phyloP scores from a whole-genome alignment of 805 yeast genomes.

The Suhomyces sp. region DNA sequence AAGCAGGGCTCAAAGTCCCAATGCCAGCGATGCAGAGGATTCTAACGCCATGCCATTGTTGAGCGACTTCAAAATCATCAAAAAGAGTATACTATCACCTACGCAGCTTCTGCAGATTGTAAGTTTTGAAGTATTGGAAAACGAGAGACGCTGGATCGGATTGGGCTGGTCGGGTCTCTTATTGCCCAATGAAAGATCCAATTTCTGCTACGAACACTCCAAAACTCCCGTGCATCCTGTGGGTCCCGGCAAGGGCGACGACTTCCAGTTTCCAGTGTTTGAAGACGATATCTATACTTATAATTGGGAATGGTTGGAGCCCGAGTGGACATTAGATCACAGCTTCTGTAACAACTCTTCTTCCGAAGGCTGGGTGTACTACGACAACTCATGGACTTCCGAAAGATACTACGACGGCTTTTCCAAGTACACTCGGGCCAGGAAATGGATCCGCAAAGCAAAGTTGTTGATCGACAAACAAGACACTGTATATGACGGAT shows the following conservation, averaged over 20 bases:
- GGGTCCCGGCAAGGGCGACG: slow-evolving; percentile 15
- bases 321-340: slow-evolving; percentile 46
- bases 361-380: slow-evolving; percentile 53
- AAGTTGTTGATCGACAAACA: slow-evolving; percentile 22
- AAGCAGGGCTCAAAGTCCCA: slow-evolving; percentile 17
- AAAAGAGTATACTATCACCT: slow-evolving; percentile 36
- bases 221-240: slow-evolving; percentile 22
- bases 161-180: slow-evolving; percentile 54
- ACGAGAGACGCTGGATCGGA: slow-evolving; percentile 62
- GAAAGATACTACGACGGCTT: slow-evolving; percentile 43
- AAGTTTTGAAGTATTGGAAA: slow-evolving; percentile 50
- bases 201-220: slow-evolving; percentile 44
- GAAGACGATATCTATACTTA: slow-evolving; percentile 35
- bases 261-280: slow-evolving; percentile 46
- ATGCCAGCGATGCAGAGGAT: slow-evolving; percentile 17
- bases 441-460: slow-evolving; percentile 52
- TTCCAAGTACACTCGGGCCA: slow-evolving; percentile 48
- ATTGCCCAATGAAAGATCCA: slow-evolving; percentile 51
- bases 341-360: slow-evolving; percentile 36
- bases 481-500: slow-evolving; percentile 8
- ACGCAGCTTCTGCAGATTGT: slow-evolving; percentile 46
- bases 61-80: slow-evolving; percentile 37
- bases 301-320: slow-evolving; percentile 59
- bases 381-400: slow-evolving; percentile 49
- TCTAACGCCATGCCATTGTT: slow-evolving; percentile 18